Evolutionary conservation across 2,329 filamentous ascomycete species (phyloP).

Genomic region (Helminthosporium solani): DNA sequence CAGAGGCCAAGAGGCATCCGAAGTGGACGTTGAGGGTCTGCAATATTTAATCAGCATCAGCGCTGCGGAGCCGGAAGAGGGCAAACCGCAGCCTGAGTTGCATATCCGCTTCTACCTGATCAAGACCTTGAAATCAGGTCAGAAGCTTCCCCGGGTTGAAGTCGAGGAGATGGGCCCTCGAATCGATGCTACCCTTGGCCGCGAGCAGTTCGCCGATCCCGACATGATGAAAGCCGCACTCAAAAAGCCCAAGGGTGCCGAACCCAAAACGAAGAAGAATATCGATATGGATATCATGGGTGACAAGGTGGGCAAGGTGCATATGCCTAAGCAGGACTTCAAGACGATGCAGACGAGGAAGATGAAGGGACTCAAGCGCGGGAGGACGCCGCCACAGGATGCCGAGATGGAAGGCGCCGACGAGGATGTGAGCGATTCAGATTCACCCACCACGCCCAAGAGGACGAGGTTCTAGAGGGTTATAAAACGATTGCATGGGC

Average conservation of each 20-base stretch:
- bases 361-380: slow-evolving; percentile 97
- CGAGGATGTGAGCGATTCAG: slow-evolving; percentile 25
- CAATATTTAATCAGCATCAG: slow-evolving; percentile 85
- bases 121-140: slow-evolving; percentile 79
- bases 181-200: slow-evolving; percentile 86
- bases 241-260: slow-evolving; percentile 74
- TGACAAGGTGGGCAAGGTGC: slow-evolving; percentile 93
- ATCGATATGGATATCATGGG: slow-evolving; percentile 87
- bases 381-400: slow-evolving; percentile 50
- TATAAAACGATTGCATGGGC: slow-evolving; percentile 24
- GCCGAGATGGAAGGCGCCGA: slow-evolving; percentile 16
- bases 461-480: slow-evolving; percentile 22
- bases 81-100: slow-evolving; percentile 48
- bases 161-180: slow-evolving; percentile 93
- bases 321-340: slow-evolving; percentile 88
- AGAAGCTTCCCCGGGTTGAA: slow-evolving; percentile 85
- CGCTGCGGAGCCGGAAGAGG: slow-evolving; percentile 60
- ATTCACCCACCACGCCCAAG: slow-evolving; percentile 24
- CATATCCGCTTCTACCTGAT: slow-evolving; percentile 82
- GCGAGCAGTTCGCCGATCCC: slow-evolving; percentile 75
- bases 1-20: slow-evolving; percentile 74
- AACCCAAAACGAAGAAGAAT: slow-evolving; percentile 92
- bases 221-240: slow-evolving; percentile 84
- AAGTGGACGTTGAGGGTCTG: slow-evolving; percentile 91
- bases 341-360: slow-evolving; percentile 87